phyloP scores from a whole-genome alignment of 768 basidiomycete species.

The Candolleomyces aberdarensis region DNA sequence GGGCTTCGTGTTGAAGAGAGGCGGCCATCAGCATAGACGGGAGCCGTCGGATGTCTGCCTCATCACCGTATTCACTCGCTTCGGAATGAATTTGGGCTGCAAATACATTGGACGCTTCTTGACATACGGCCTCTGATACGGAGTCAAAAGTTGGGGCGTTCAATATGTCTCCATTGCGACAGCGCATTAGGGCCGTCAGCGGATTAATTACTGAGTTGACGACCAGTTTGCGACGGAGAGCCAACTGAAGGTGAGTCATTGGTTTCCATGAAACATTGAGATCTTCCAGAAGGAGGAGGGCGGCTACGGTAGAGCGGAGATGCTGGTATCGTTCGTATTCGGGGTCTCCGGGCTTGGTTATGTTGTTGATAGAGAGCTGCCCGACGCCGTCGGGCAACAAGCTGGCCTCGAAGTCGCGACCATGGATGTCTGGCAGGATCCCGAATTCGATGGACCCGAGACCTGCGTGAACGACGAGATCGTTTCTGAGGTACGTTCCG shows the following conservation, averaged over 20 bases:
- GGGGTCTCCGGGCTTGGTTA: conserved; percentile 39
- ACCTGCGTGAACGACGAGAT: conserved; percentile 64
- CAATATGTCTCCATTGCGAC: conserved; percentile 77
- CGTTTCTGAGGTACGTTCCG: conserved; percentile 59
- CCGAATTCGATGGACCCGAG: conserved; percentile 74
- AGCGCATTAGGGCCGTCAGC: conserved; percentile 76
- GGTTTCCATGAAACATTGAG: conserved; percentile 66
- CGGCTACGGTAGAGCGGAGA: conserved; percentile 67
- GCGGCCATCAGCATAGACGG: conserved; percentile 42
- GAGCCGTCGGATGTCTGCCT: conserved; percentile 25
- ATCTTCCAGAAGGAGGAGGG: conserved; percentile 50
- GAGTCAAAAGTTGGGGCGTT: conserved; percentile 41
- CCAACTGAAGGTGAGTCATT: conserved; percentile 60
- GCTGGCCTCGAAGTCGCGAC: conserved; percentile 62
- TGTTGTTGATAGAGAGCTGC: conserved; percentile 49
- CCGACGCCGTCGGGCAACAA: conserved; percentile 30
- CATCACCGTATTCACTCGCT: conserved; percentile 14
- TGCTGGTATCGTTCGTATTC: conserved; percentile 47
- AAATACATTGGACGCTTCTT: conserved; percentile 70
- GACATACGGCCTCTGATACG: conserved; percentile 46
- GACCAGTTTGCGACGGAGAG: conserved; percentile 77
- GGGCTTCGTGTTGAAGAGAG: conserved; percentile 53
- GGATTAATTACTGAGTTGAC: conserved; percentile 84
- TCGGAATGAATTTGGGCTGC: conserved; percentile 45
- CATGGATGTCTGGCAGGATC: conserved; percentile 65